A percentile compares a stretch with the other conserved stretches of the same genome.
Conservation (phyloP, 2,329 filamentous ascomycete species). For the Paramyrothecium roridum region DNA sequence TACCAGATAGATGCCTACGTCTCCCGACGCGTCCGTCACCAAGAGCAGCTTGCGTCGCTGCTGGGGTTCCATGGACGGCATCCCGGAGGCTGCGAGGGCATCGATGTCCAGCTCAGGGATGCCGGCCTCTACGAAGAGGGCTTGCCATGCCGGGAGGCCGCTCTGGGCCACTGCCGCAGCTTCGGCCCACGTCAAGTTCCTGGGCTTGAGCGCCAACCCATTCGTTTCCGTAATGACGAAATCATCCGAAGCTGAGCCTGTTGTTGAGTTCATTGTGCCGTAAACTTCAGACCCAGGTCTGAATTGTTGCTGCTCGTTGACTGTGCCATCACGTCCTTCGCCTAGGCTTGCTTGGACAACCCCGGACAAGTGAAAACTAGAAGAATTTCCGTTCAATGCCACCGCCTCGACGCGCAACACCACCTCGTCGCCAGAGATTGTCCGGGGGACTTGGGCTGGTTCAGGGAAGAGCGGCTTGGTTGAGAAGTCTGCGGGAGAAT, state of each 20-base stretch:
- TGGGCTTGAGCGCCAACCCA: slow-evolving; percentile 27
- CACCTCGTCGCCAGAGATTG: no score
- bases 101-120: slow-evolving; percentile 7
- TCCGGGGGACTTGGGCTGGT: no score
- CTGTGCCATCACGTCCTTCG: not conserved
- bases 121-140: slow-evolving; percentile 20
- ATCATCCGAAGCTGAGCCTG: slow-evolving; percentile 17
- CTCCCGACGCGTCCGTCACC: slow-evolving; percentile 30
- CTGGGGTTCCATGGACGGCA: slow-evolving; percentile 1
- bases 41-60: slow-evolving; percentile 18
- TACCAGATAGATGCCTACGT: slow-evolving; percentile 30
- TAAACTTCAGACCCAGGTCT: not conserved
- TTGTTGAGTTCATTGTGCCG: slow-evolving; percentile 14
- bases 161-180: slow-evolving; percentile 29
- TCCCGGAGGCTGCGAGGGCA: not conserved
- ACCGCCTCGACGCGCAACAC: no score
- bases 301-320: not conserved
- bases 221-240: slow-evolving; percentile 12
- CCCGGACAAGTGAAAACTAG: not conserved
- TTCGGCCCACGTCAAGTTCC: slow-evolving; percentile 20
- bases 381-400: not conserved
- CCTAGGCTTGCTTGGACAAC: not conserved
- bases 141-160: slow-evolving; percentile 32
- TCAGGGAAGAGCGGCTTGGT: no score
- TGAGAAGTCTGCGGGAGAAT: no score